Evolutionary conservation across 2,329 filamentous ascomycete genomes (phyloP).

Genomic region (Trichoderma asperellum): DNA sequence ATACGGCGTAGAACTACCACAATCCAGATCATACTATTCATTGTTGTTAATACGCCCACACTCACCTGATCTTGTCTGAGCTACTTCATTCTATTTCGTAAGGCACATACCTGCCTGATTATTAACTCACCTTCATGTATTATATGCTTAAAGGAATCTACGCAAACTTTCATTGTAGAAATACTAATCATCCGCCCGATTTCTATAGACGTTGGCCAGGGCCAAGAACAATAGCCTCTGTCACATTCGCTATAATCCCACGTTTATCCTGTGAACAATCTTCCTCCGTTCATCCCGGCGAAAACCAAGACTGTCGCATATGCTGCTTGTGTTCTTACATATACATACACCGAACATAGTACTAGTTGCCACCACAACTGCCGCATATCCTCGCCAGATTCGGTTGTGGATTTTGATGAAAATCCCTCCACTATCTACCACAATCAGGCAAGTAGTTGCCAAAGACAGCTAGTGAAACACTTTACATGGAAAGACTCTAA

Average conservation of each 20-base stretch:
- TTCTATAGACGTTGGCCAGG: neutral
- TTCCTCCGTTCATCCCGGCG: neutral
- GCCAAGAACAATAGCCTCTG: neutral
- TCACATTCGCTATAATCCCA: neutral
- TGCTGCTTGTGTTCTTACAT: neutral
- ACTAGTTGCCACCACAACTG: neutral
- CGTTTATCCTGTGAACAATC: neutral
- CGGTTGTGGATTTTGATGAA: neutral
- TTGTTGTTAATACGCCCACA: neutral
- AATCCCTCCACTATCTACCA: neutral
- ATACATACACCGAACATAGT: neutral
- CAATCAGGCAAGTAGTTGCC: neutral
- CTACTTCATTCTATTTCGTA: neutral
- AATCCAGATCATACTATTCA: neutral
- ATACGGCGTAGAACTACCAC: neutral
- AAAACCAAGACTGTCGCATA: conserved; percentile 14
- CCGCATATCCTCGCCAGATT: neutral
- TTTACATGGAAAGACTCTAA: neutral
- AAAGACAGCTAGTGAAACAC: neutral
- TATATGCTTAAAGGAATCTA: neutral
- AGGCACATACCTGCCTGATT: neutral
- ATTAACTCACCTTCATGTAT: neutral
- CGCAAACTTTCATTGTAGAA: neutral
- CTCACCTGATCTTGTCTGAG: neutral
- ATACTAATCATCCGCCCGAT: neutral